Evolutionary conservation across 2,329 filamentous ascomycete genomes (phyloP).

Genomic region (Epichloe scottii): DNA sequence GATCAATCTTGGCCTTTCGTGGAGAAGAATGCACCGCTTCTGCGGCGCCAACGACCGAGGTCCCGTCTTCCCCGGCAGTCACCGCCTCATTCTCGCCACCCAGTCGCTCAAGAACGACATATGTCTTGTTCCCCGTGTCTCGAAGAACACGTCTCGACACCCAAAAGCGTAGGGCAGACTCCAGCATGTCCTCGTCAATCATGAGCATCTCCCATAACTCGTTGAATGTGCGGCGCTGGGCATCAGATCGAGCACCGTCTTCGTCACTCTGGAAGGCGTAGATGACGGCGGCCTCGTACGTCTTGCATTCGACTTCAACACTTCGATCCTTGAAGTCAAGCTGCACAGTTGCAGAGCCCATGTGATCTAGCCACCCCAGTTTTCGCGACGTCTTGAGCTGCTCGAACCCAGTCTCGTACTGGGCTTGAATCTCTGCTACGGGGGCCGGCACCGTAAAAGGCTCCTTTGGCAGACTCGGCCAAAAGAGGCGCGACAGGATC

Average conservation of each 20-base stretch:
- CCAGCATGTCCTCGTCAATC: constrained; percentile 63
- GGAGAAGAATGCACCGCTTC: constrained; percentile 24
- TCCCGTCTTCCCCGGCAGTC: constrained; percentile 20
- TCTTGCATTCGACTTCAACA: constrained; percentile 58
- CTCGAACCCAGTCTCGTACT: constrained; percentile 67
- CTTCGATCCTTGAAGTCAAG: constrained; percentile 73
- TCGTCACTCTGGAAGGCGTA: constrained; percentile 56
- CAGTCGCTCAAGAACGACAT: constrained; percentile 55
- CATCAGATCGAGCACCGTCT: constrained; percentile 18
- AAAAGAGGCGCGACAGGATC: constrained; percentile 85
- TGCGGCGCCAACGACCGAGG: constrained; percentile 13
- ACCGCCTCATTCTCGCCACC: constrained; percentile 23
- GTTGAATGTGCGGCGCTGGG: constrained; percentile 33
- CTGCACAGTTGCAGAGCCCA: constrained; percentile 69
- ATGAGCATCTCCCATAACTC: constrained; percentile 46
- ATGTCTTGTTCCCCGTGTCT: constrained; percentile 40
- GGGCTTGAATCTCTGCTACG: constrained; percentile 48
- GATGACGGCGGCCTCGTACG: constrained; percentile 81
- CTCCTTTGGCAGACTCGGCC: constrained; percentile 69
- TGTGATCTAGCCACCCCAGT: constrained; percentile 73
- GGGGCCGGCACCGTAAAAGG: constrained; percentile 50
- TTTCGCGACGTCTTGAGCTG: constrained; percentile 71
- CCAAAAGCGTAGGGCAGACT: constrained; percentile 60
- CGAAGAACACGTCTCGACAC: constrained; percentile 53
- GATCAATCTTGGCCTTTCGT: constrained; percentile 44